Percentiles rank a stretch among this genome's conserved stretches.
Conservation (phyloP, 768 basidiomycete species). For the Crepidotus variabilis region DNA sequence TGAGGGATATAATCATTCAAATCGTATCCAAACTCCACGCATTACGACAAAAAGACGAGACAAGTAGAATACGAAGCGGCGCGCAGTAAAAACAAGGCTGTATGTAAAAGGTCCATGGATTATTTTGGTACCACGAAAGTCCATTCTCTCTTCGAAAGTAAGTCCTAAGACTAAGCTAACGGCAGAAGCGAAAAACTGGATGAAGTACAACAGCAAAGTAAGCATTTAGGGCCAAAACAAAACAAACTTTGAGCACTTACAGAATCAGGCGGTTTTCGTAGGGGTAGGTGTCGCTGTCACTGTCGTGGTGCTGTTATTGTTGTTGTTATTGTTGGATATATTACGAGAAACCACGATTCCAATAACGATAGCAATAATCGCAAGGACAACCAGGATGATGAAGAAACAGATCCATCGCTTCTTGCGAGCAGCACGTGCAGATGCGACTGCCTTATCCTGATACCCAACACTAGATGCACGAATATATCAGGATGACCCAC, state of each 20-base stretch:
- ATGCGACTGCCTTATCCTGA: conserved; percentile 82
- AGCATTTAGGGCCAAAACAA: too few relatives aligned
- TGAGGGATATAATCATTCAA: neutral
- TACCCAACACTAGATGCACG: conserved; percentile 58
- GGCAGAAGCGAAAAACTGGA: too few relatives aligned
- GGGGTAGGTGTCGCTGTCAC: neutral
- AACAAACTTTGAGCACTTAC: too few relatives aligned
- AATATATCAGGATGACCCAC: conserved; percentile 5
- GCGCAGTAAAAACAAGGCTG: neutral
- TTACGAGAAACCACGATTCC: conserved; percentile 51
- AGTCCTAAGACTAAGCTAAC: neutral
- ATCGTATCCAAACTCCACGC: neutral
- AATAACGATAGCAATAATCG: conserved; percentile 61
- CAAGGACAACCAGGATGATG: conserved; percentile 61
- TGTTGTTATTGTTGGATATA: conserved; percentile 27
- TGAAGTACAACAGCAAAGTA: too few relatives aligned
- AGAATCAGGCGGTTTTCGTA: neutral
- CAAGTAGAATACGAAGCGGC: neutral
- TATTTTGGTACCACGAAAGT: conserved; percentile 10
- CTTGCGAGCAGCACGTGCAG: conserved; percentile 84
- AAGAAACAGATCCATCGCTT: conserved; percentile 98
- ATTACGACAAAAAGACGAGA: neutral
- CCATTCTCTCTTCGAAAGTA: neutral
- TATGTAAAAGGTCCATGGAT: neutral
- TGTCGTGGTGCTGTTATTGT: conserved; percentile 15